Evolutionary conservation across 768 basidiomycete species (phyloP).

Genomic region (Hirschioporus abietinus): DNA sequence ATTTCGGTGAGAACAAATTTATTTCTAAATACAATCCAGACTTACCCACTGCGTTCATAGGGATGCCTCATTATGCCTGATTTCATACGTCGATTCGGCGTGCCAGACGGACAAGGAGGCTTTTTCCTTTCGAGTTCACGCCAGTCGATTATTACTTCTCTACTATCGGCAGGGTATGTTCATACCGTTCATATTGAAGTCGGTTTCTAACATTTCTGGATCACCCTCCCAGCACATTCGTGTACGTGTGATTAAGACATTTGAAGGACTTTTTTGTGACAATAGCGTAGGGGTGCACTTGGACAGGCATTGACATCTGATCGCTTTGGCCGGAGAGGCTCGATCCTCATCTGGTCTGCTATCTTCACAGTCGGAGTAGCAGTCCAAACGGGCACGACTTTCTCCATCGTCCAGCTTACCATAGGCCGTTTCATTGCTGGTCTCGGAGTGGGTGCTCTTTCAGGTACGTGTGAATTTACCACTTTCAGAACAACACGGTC

Average conservation of each 20-base stretch:
- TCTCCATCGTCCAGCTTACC: constrained; percentile 59
- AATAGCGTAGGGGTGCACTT: constrained; percentile 47
- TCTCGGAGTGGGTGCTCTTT: constrained; percentile 71
- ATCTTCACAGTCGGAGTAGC: constrained; percentile 68
- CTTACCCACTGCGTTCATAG: constrained; percentile 22
- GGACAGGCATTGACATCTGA: constrained; percentile 73
- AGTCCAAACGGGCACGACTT: constrained; percentile 61
- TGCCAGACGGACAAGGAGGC: constrained; percentile 40
- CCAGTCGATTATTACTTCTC: constrained; percentile 74
- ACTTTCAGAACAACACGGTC: neutral
- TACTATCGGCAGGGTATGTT: constrained; percentile 66
- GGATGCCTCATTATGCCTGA: constrained; percentile 80
- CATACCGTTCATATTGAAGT: neutral
- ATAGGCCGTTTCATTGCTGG: constrained; percentile 74
- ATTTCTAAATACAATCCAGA: neutral
- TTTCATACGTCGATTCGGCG: constrained; percentile 66
- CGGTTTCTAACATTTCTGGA: neutral
- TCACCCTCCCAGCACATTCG: constrained; percentile 37
- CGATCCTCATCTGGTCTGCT: constrained; percentile 69
- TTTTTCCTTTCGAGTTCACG: constrained; percentile 52
- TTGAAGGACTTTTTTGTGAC: constrained; percentile 6
- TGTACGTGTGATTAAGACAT: constrained; percentile 28
- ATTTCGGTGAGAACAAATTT: constrained; percentile 47
- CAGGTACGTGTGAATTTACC: constrained; percentile 34
- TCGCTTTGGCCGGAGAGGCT: constrained; percentile 62